Evolutionary conservation across 2,329 filamentous ascomycete species (phyloP).

Genomic region (Neofusicoccum ribis): DNA sequence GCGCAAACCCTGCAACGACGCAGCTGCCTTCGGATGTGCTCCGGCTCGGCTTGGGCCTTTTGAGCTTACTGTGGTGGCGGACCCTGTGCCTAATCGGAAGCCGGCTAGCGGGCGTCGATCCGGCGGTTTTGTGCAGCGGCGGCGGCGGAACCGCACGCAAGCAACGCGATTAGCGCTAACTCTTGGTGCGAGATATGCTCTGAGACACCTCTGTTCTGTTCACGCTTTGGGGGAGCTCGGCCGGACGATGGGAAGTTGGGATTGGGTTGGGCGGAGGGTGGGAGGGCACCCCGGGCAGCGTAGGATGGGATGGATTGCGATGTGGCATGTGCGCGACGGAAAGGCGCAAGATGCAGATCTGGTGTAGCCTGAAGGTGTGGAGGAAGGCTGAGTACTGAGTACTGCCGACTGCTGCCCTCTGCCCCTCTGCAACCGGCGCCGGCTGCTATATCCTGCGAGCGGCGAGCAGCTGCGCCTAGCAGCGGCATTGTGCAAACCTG

Average conservation of each 20-base stretch:
- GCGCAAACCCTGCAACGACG: not conserved
- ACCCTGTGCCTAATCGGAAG: not conserved
- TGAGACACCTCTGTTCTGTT: not conserved
- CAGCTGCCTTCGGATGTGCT: not conserved
- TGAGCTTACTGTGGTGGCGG: too few relatives aligned
- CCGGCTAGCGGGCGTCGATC: constrained; percentile 7
- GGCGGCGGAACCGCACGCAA: not conserved
- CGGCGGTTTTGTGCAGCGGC: not conserved
- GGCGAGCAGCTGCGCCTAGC: not conserved
- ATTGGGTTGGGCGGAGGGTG: not conserved
- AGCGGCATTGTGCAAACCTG: not conserved
- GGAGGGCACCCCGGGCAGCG: not conserved
- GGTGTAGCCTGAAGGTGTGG: not conserved
- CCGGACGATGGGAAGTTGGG: not conserved
- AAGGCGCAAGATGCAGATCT: not conserved
- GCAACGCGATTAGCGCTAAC: not conserved
- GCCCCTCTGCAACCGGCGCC: not conserved
- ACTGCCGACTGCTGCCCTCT: not conserved
- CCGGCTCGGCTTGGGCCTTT: not conserved
- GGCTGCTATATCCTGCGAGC: not conserved
- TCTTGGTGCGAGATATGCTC: not conserved
- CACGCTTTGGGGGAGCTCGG: not conserved
- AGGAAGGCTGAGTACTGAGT: not conserved
- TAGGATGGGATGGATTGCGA: not conserved
- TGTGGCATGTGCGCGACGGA: constrained; percentile 1